A percentile compares a stretch with the other conserved stretches of the same genome.
phyloP scores from a whole-genome alignment of 441 rosid genomes.

The Sinapis alba region DNA sequence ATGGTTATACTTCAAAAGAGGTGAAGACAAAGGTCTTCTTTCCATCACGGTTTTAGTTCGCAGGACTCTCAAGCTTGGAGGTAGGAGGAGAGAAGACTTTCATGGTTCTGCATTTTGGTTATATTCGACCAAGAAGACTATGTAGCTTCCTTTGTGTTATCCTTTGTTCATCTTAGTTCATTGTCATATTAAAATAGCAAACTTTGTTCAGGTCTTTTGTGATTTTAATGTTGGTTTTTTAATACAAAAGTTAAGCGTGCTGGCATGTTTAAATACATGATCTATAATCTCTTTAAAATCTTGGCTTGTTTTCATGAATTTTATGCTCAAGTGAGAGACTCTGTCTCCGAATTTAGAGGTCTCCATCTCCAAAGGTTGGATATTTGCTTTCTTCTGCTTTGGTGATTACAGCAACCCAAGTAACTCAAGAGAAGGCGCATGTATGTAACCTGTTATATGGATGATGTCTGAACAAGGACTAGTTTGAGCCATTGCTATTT shows the following conservation, averaged over 20 bases:
- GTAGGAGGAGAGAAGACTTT: slow-evolving; percentile 2
- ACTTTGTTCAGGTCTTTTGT: slow-evolving; percentile 11
- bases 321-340: neutral
- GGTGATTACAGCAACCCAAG: neutral
- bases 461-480: slow-evolving; percentile 22
- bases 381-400: neutral
- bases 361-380: neutral
- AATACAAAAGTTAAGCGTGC: neutral
- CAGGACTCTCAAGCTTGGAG: neutral
- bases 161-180: slow-evolving; percentile 15
- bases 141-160: neutral
- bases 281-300: neutral
- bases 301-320: neutral
- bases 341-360: too few species aligned
- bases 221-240: neutral
- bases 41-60: neutral
- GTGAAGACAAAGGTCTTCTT: slow-evolving; percentile 29
- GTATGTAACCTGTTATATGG: neutral
- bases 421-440: neutral
- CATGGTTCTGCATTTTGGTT: neutral
- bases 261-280: neutral
- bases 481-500: slow-evolving; percentile 11
- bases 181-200: slow-evolving; percentile 6
- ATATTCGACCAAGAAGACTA: neutral
- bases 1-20: slow-evolving; percentile 70